Evolutionary conservation across 352 stramenopile genomes (phyloP).

Genomic region (Globisporangium barbulae): DNA sequence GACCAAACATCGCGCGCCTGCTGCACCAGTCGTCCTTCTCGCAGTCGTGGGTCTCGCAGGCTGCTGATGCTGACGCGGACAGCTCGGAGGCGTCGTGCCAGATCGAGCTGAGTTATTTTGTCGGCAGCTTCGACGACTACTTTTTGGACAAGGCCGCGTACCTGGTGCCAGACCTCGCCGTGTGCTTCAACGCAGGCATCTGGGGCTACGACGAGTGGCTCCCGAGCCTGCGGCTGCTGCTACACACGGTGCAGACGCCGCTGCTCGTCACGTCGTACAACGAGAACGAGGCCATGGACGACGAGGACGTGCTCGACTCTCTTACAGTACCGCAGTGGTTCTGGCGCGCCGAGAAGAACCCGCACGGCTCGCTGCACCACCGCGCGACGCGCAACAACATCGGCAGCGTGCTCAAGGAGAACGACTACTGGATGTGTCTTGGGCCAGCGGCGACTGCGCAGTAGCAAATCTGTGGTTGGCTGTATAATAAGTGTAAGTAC

Average conservation of each 20-base stretch:
- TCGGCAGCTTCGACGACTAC: conserved; percentile 63
- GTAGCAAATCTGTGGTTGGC: conserved; percentile 6
- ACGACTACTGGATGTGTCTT: conserved; percentile 84
- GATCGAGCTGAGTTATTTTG: conserved; percentile 65
- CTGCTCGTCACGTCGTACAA: conserved; percentile 87
- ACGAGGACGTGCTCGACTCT: conserved; percentile 70
- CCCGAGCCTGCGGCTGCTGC: conserved; percentile 61
- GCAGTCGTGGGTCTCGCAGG: conserved; percentile 15
- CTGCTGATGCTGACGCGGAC: not conserved
- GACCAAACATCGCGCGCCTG: conserved; percentile 61
- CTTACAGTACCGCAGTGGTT: conserved; percentile 52
- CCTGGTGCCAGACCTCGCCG: conserved; percentile 47
- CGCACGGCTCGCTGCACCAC: conserved; percentile 31
- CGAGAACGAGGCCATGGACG: conserved; percentile 69
- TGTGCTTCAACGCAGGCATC: conserved; percentile 85
- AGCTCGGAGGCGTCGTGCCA: conserved; percentile 18
- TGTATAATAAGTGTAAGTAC: conserved; percentile 5
- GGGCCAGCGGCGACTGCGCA: conserved; percentile 13
- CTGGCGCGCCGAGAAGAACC: conserved; percentile 75
- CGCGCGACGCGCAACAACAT: conserved; percentile 61
- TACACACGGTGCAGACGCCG: conserved; percentile 48
- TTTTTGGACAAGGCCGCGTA: conserved; percentile 43
- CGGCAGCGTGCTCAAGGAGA: conserved; percentile 63
- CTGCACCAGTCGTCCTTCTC: conserved; percentile 38
- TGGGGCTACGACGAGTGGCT: conserved; percentile 89